Percentiles rank a stretch among this genome's conserved stretches.
Conservation (phyloP, 805 yeast genomes). For the Ogataea paraovalis region DNA sequence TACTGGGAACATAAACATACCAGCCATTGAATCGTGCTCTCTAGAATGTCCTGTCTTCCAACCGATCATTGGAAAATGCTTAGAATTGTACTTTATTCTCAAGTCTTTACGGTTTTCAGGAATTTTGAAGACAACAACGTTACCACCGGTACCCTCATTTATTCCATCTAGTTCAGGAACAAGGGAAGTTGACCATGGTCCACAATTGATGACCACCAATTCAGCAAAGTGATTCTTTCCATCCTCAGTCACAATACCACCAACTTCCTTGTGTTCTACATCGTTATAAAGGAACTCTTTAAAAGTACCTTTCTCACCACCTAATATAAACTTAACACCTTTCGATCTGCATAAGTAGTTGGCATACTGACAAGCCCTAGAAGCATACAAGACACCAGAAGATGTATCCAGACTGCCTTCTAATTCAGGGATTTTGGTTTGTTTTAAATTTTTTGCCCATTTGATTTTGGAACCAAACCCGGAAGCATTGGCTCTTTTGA, state of each 20-base stretch:
- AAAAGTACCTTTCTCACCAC: constrained; percentile 30
- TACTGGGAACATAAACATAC: constrained; percentile 34
- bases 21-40: constrained; percentile 30
- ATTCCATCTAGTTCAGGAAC: constrained; percentile 35
- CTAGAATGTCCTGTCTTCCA: constrained; percentile 34
- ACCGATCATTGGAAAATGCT: constrained; percentile 32
- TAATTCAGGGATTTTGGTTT: constrained; percentile 10
- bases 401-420: constrained; percentile 29
- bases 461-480: constrained; percentile 28
- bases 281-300: constrained; percentile 18
- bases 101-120: constrained; percentile 35
- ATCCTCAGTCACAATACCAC: constrained; percentile 28
- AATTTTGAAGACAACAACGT: constrained; percentile 32
- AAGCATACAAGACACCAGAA: constrained; percentile 34
- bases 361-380: constrained; percentile 31
- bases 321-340: constrained; percentile 35
- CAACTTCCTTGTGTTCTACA: constrained; percentile 16
- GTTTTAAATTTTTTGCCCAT: constrained; percentile 16
- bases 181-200: constrained; percentile 30
- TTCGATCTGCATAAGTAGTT: constrained; percentile 22
- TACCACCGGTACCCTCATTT: constrained; percentile 36
- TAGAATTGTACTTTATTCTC: constrained; percentile 29
- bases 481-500: constrained; percentile 29
- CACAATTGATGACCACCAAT: constrained; percentile 27
- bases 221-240: constrained; percentile 24